Conservation (phyloP, 441 rosid species). For the Bruguiera hainesii region DNA sequence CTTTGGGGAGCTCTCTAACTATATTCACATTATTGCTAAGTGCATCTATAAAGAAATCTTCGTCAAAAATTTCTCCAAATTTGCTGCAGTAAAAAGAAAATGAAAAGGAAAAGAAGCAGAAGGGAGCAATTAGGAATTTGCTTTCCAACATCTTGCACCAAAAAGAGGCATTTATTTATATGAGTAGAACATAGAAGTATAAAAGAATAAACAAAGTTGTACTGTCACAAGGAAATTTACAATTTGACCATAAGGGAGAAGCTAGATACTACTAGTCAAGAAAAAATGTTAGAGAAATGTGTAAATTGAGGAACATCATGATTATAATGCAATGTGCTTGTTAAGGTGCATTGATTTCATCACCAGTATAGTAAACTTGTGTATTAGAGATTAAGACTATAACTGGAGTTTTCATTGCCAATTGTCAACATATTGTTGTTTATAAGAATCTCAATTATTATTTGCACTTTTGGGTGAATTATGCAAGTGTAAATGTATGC, state of each 20-base stretch:
- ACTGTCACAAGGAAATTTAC: background rate
- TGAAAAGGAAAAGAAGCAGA: background rate
- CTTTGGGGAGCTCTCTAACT: conserved; percentile 76
- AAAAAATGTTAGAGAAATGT: background rate
- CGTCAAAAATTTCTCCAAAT: conserved; percentile 91
- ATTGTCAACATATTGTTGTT: too few species aligned
- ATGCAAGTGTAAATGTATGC: too few species aligned
- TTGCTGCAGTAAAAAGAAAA: conserved; percentile 47
- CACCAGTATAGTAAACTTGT: too few species aligned
- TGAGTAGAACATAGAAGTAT: background rate
- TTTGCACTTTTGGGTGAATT: too few species aligned
- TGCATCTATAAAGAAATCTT: conserved; percentile 73
- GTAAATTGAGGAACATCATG: background rate
- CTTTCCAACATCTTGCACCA: conserved; percentile 12
- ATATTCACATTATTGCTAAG: conserved; percentile 75
- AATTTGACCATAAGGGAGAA: background rate
- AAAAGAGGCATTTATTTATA: background rate
- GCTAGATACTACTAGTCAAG: background rate
- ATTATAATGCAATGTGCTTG: background rate
- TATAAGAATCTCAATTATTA: too few species aligned
- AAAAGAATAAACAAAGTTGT: conserved; percentile 1
- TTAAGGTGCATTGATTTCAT: background rate
- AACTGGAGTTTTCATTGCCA: too few species aligned
- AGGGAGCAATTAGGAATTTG: background rate
- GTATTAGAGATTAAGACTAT: too few species aligned